Evolutionary conservation across 371 early-diverging fungal species (phyloP), one percentile per base, ranked within the genome.

Genomic region (Haplosporangium sp.): DNA sequence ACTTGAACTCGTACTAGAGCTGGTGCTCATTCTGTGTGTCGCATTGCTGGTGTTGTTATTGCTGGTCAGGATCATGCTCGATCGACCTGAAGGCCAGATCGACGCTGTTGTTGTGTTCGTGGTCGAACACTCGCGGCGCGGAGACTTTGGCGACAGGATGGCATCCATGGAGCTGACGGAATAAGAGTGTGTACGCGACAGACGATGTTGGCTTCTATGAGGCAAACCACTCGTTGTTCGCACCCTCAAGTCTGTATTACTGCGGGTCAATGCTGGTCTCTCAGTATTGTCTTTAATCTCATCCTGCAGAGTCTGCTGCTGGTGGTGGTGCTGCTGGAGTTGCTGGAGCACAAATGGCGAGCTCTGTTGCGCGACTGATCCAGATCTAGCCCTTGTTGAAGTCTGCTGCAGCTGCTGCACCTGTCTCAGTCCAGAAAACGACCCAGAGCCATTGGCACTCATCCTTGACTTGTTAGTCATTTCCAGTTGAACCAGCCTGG

Each of bases 31-130:
- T 16, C 75, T 56, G 41, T 75, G 65, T 10, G 62, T 47, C 16
- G 66, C 40, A 43, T 51, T 52, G 48, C 6, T 29, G 29, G 29
- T 29, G 29, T 29, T 29, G 29, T 29, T 29, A 29, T 2, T 29
- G 29, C 29, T n/a, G 20, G 57, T 62, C 66, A 65, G 50, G 52
- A 56, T 64, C 69, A 75, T 63, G 48, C 76, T 75, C 16, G 67
- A 54, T 12, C 76, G 66, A 12, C 76, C 76, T 1, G 76, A 75
- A 0, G 76, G 76, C 76, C 76, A 75, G 7, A 46, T 56, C 14
- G 66, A 59, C 3, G 64, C 65, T 21, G 64, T 51, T 20, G 71
- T 21, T 1, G 47, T 55, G 37, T 36, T 18, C 23, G 56, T 56
- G 1, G 41, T 50, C 21, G 67, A 63, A 51, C 67, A 59, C 51